phyloP scores from a whole-genome alignment of 495 filamentous ascomycete species.

The Podospora pseudopauciseta region DNA sequence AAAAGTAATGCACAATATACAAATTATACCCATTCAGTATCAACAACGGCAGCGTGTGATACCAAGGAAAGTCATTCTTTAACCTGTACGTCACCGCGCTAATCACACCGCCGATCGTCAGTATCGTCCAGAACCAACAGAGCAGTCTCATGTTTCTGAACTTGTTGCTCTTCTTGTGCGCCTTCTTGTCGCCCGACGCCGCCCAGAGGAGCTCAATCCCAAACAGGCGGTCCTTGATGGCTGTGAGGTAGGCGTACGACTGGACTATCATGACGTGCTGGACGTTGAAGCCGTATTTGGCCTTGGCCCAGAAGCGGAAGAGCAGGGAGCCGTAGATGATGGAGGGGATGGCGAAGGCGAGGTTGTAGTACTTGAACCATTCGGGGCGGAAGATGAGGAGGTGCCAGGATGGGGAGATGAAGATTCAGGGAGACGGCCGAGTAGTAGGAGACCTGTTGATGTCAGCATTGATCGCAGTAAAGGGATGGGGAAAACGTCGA shows the following conservation, averaged over 20 bases:
- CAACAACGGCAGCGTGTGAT: slow-evolving; percentile 30
- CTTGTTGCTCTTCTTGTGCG: slow-evolving; percentile 33
- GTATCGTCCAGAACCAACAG: slow-evolving; percentile 30
- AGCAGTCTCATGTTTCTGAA: slow-evolving; percentile 34
- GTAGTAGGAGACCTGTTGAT: slow-evolving; percentile 31
- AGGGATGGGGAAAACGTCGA: not conserved
- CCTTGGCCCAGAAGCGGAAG: slow-evolving; percentile 33
- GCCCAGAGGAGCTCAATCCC: slow-evolving; percentile 35
- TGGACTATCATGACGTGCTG: slow-evolving; percentile 37
- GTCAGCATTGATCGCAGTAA: not conserved
- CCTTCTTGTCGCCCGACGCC: slow-evolving; percentile 35
- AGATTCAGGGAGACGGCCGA: slow-evolving; percentile 34
- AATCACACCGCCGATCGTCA: slow-evolving; percentile 23
- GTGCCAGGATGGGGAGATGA: slow-evolving; percentile 36
- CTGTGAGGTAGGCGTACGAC: slow-evolving; percentile 35
- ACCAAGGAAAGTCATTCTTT: slow-evolving; percentile 25
- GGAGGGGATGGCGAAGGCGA: slow-evolving; percentile 34
- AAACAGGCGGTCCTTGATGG: slow-evolving; percentile 34
- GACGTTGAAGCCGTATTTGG: slow-evolving; percentile 35
- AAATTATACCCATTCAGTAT: slow-evolving; percentile 31
- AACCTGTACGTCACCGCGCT: slow-evolving; percentile 27
- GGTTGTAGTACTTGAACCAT: slow-evolving; percentile 38
- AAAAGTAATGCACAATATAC: slow-evolving; percentile 31
- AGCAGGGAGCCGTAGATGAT: slow-evolving; percentile 32
- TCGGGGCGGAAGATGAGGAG: slow-evolving; percentile 28